Evolutionary conservation across 2,329 filamentous ascomycete species (phyloP).

Genomic region (Didymella pinodella): DNA sequence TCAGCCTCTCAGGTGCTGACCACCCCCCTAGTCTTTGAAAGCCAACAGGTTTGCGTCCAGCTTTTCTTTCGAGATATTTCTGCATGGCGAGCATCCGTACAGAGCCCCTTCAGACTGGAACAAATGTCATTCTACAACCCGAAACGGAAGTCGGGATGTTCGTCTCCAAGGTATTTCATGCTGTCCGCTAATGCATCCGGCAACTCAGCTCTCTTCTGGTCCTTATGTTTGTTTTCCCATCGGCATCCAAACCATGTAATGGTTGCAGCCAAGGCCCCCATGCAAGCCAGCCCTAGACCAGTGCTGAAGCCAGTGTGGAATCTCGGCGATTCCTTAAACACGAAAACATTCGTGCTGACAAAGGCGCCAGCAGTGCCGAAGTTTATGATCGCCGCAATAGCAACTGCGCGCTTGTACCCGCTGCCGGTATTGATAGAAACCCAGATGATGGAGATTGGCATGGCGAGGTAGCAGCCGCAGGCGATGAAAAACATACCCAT

Average conservation of each 20-base stretch:
- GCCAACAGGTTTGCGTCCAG: no score
- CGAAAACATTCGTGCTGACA: constrained; percentile 54
- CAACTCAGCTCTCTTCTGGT: constrained; percentile 54
- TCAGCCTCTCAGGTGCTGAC: background rate
- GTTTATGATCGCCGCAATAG: constrained; percentile 34
- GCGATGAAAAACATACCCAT: constrained; percentile 64
- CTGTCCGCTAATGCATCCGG: constrained; percentile 24
- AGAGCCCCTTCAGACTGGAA: no score
- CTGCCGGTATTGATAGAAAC: constrained; percentile 60
- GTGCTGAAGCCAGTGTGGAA: constrained; percentile 44
- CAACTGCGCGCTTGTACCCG: constrained; percentile 38
- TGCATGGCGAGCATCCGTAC: no score
- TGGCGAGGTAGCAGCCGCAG: constrained; percentile 63
- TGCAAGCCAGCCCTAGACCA: constrained; percentile 37
- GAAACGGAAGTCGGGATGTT: constrained; percentile 62
- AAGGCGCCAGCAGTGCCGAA: constrained; percentile 65
- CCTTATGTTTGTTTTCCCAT: constrained; percentile 59
- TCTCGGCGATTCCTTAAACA: constrained; percentile 35
- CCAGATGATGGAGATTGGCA: constrained; percentile 65
- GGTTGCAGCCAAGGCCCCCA: constrained; percentile 47
- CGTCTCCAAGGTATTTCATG: constrained; percentile 56
- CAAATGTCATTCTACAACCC: constrained; percentile 20
- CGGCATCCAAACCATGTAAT: constrained; percentile 56
- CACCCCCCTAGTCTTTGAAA: no score
- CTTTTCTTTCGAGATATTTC: no score